These are phyloP conservation scores for Oryza australiensis DNA, from an alignment of 176 grass and related monocot species.

Conservation along the genomic window DNA sequence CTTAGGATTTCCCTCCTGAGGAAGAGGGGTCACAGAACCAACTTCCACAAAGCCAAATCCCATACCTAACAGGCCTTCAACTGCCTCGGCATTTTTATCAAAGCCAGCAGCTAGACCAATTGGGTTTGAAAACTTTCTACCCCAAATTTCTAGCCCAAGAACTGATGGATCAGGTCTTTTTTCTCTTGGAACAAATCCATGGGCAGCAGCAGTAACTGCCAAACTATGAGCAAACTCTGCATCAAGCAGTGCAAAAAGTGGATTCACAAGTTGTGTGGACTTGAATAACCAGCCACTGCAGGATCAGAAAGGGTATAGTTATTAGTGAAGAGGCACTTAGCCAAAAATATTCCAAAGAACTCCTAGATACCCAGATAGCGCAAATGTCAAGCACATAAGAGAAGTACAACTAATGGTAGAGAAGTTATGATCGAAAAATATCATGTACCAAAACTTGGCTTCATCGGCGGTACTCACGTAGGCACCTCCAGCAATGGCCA, in stretches of 20 bases:
- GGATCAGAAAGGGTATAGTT: constrained; percentile 4
- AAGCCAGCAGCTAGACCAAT: constrained; percentile 95
- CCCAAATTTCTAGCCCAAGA: constrained; percentile 85
- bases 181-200: constrained; percentile 85
- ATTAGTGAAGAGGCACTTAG: constrained; percentile 22
- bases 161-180: constrained; percentile 83
- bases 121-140: constrained; percentile 86
- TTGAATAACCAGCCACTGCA: constrained; percentile 91
- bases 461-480: constrained; percentile 95
- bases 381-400: constrained; percentile 8
- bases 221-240: constrained; percentile 85
- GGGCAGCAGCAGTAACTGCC: constrained; percentile 75
- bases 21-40: constrained; percentile 91
- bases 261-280: constrained; percentile 76
- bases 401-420: neutral
- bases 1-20: constrained; percentile 96
- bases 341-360: constrained; percentile 14
- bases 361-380: neutral
- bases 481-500: constrained; percentile 89
- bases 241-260: constrained; percentile 84
- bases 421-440: constrained; percentile 20
- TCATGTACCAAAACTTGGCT: constrained; percentile 89
- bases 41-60: constrained; percentile 99
- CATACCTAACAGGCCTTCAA: constrained; percentile 83
- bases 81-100: constrained; percentile 95